Conservation (phyloP, 768 basidiomycete genomes). For the Inosperma sp. region DNA sequence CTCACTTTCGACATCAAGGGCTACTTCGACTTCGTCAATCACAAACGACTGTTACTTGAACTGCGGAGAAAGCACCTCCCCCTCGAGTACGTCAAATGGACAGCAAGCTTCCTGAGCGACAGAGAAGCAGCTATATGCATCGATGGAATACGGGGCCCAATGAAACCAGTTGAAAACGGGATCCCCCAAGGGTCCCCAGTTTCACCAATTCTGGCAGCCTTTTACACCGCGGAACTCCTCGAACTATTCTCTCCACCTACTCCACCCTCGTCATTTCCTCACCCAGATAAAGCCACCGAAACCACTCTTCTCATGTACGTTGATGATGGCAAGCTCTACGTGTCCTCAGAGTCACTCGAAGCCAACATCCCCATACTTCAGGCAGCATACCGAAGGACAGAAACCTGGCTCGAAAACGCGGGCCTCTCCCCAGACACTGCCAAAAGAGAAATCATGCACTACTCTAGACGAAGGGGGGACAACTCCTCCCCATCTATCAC, state of each 20-base stretch:
- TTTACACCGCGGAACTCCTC: constrained; percentile 15
- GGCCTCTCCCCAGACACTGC: constrained; percentile 19
- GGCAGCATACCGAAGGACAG: background rate
- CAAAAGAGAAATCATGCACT: constrained; percentile 30
- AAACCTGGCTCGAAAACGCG: background rate
- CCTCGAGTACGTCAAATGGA: constrained; percentile 17
- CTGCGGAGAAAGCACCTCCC: constrained; percentile 20
- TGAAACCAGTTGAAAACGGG: constrained; percentile 26
- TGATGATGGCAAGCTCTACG: constrained; percentile 29
- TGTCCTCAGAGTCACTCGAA: constrained; percentile 22
- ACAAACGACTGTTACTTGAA: constrained; percentile 10
- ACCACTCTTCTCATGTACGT: constrained; percentile 27
- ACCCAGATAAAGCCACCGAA: background rate
- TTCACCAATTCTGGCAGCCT: background rate
- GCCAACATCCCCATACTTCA: constrained; percentile 20
- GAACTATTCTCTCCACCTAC: constrained; percentile 6
- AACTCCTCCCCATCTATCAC: constrained; percentile 12
- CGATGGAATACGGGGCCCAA: constrained; percentile 20
- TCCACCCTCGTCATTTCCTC: background rate
- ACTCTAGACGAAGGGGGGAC: constrained; percentile 12
- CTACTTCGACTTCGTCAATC: background rate
- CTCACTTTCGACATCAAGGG: no score
- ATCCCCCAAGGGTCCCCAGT: constrained; percentile 13
- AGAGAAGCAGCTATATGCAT: constrained; percentile 24
- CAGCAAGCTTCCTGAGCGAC: constrained; percentile 22